A percentile compares a stretch with the other conserved stretches of the same genome.
These are phyloP conservation scores for Xylariaceae sp. DNA, from an alignment of 2,329 filamentous ascomycete genomes.

Conservation along the genomic window DNA sequence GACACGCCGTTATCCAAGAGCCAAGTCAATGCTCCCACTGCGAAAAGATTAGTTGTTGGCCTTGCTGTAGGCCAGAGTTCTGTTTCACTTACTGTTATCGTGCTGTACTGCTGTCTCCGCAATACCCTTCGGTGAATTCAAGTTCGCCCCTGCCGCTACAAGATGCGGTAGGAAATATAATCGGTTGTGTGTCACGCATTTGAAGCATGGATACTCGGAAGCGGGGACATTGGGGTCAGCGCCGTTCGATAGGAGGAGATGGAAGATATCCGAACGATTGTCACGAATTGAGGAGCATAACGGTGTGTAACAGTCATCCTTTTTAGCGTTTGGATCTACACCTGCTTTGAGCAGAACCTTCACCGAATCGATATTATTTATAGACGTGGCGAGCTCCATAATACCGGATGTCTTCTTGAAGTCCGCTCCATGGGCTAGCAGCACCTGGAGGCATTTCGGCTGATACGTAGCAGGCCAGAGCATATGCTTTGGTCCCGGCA, in stretches of 20 bases:
- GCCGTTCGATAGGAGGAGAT: slow-evolving; percentile 61
- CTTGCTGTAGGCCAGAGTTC: not conserved
- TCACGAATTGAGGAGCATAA: slow-evolving; percentile 73
- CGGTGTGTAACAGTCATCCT: slow-evolving; percentile 72
- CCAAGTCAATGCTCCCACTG: slow-evolving; percentile 62
- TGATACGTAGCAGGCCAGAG: slow-evolving; percentile 70
- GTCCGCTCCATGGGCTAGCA: slow-evolving; percentile 66
- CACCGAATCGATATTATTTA: slow-evolving; percentile 70
- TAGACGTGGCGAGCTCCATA: slow-evolving; percentile 68
- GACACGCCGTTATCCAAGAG: slow-evolving; percentile 66
- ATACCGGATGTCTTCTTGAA: slow-evolving; percentile 66
- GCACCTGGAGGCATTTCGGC: slow-evolving; percentile 60
- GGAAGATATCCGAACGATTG: slow-evolving; percentile 66
- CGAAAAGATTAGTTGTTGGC: slow-evolving; percentile 4
- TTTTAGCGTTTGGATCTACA: slow-evolving; percentile 65
- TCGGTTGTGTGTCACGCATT: slow-evolving; percentile 71
- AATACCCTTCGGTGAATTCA: slow-evolving; percentile 68
- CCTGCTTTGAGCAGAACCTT: slow-evolving; percentile 63
- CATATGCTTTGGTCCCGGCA: slow-evolving; percentile 73
- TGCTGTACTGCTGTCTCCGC: slow-evolving; percentile 68
- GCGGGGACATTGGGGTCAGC: slow-evolving; percentile 71
- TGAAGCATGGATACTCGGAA: slow-evolving; percentile 70
- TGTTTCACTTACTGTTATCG: slow-evolving; percentile 55
- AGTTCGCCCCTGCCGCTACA: slow-evolving; percentile 65
- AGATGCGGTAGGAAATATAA: slow-evolving; percentile 66